Conservation (phyloP, 1,284 basidiomycete genomes). For the Trametes versicolor region DNA sequence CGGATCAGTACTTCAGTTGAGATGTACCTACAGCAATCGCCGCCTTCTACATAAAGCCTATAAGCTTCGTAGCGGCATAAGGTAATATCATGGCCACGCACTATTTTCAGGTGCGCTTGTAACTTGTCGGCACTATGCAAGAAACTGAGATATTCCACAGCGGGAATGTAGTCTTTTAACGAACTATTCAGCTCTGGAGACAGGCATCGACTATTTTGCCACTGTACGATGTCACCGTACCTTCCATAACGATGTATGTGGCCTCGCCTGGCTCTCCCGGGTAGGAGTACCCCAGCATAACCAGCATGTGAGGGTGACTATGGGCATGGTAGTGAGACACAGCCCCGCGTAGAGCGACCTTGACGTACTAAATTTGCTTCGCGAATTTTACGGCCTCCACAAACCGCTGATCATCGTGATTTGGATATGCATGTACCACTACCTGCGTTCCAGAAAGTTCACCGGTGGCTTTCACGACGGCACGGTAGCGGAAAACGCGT, state of each 20-base stretch:
- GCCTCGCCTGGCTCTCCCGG: not conserved
- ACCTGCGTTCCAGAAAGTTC: not conserved
- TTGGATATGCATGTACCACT: not conserved
- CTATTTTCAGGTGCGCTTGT: not conserved
- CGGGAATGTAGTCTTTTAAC: not conserved
- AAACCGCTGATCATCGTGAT: not conserved
- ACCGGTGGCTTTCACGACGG: not conserved
- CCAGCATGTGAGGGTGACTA: too few species aligned
- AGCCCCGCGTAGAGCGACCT: too few species aligned
- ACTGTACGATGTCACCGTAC: not conserved
- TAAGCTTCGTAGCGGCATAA: not conserved
- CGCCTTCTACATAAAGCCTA: not conserved
- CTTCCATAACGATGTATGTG: not conserved
- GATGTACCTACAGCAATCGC: not conserved
- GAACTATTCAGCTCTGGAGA: not conserved
- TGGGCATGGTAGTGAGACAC: not conserved
- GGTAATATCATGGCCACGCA: not conserved
- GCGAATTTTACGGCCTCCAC: not conserved
- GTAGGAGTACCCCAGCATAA: not conserved
- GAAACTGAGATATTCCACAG: not conserved
- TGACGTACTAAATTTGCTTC: not conserved
- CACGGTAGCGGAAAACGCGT: not conserved
- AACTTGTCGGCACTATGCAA: not conserved
- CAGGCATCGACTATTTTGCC: not conserved
- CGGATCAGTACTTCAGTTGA: not conserved